Evolutionary conservation across 768 basidiomycete genomes (phyloP), one percentile per base, ranked within the genome.

Genomic region (Podaxis pistillaris): DNA sequence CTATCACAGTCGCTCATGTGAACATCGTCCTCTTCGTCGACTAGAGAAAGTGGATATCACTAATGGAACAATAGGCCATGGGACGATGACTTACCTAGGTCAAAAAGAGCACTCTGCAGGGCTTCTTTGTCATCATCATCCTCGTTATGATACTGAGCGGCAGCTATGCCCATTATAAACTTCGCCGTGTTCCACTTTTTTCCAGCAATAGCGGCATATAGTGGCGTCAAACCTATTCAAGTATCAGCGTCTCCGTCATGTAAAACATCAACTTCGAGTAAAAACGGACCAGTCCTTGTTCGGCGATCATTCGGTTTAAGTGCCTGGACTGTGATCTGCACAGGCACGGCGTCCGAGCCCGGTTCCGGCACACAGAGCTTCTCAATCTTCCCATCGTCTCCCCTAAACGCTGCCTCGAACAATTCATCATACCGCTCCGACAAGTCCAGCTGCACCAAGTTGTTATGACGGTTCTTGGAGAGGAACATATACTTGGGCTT

Each of bases 111-210:
- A 4, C 71, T 64, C 6, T 70, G 73, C 65, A 80, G 81, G 41
- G 73, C 73, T 17, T 70, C 53, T 63, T 71, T 71, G 4, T 73
- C 71, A 12, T 75, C 65, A 3, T 75, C 67, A 7, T 79, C 73
- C 0, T 75, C 69, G 3, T 78, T 72, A 19, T 79, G 74, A 63
- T 84, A 83, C 68, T 89, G 86, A 11, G 85, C 81, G 1, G 72
- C 72, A 4, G 84, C 79, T 63, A 87, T 86, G 1, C 83, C 81
- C 24, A 87, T 67, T n/a, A 89, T 77, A 5, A 87, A 72, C n/a
- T 79, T 81, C 0, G 84, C 86, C 0, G 85, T 84, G 4, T 78
- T 74, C 86, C 86, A 89, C 19, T 76, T 79, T 7, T 83, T 76
- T 13, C 77, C 79, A 28, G 70, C 69, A 12, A 86, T 63, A 0